Base-by-base conservation (phyloP, 495 filamentous ascomycete species). In the Staphylotrichum longicolle region DNA sequence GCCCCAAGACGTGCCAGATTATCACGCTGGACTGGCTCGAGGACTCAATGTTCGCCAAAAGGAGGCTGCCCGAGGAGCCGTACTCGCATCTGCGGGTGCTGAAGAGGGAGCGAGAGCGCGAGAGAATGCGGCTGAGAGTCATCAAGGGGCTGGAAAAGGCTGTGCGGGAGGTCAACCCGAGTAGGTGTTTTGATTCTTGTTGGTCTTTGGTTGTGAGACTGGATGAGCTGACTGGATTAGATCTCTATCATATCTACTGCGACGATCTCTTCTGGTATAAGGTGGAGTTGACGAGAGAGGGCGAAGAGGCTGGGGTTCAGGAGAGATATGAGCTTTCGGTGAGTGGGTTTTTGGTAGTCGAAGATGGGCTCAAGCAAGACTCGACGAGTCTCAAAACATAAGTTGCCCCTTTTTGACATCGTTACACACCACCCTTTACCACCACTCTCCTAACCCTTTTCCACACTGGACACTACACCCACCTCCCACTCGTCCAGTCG, bases 41-140 rank as follows among this genome's bases (percentile, higher is more conserved):
- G 50, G 73, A 75, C 20, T 75, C 69, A 1, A 66, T 72, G 10
- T 40, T 49, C 7, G 46, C 50, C 9, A 48, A 54, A 2, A 57
- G 44, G 27, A 54, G 61, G 37, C 40, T 70, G 46, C 54, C 64
- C 1, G 70, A 71, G 59, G 42, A 47, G 2, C 45, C 49, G 6
- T 76, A 63, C 61, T 68, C 62, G 2, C 63, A 73, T 20, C 49
- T 62, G n/a, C 44, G 57, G 1, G 51, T 48, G 30, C 54, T 67
- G 37, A 55, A 61, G 51, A 61, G 54, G 45, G 42, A 70, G 49
- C 62, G 55, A 1, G 49, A 65, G 41, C 53, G 60, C 40, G 78
- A 84, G 60, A 81, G 78, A 75, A 62, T 73, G 78, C 68, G 81
- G 78, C 42, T 74, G 79, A 62, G 41, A 47, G 9, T 58, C 8